These are phyloP conservation scores for Vanderwaltozyma yarrowii DNA, from an alignment of 805 yeast species.

Conservation along the genomic window DNA sequence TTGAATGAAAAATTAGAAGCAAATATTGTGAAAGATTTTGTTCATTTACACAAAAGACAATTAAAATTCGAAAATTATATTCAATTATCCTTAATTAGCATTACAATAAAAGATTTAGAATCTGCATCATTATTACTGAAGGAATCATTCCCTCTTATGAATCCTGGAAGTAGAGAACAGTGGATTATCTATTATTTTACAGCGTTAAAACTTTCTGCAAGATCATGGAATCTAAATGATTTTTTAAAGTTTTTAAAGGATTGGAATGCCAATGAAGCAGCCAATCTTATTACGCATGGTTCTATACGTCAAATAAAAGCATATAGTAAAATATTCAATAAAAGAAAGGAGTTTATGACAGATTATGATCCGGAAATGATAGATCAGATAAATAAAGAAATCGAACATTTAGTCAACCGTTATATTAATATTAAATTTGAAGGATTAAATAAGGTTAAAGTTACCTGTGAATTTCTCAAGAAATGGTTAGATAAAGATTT, in stretches of 20 bases:
- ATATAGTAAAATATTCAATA: slow-evolving; percentile 1
- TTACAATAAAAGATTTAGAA: slow-evolving; percentile 9
- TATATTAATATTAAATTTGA: slow-evolving; percentile 15
- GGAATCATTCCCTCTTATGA: slow-evolving; percentile 5
- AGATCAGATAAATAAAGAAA: slow-evolving; percentile 8
- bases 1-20: background rate
- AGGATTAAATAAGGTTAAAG: slow-evolving; percentile 16
- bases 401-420: slow-evolving; percentile 9
- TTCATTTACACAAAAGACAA: slow-evolving; percentile 5
- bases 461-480: slow-evolving; percentile 8
- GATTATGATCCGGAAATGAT: slow-evolving; percentile 1
- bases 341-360: background rate
- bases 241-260: slow-evolving; percentile 12
- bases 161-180: slow-evolving; percentile 8
- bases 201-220: slow-evolving; percentile 11
- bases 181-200: slow-evolving; percentile 19
- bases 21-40: slow-evolving; percentile 11
- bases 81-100: slow-evolving; percentile 13
- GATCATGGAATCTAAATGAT: slow-evolving; percentile 6
- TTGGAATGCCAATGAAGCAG: slow-evolving; percentile 19
- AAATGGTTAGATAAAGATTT: slow-evolving; percentile 12
- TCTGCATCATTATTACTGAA: slow-evolving; percentile 4
- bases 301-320: slow-evolving; percentile 17
- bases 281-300: slow-evolving; percentile 12
- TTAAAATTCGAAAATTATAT: slow-evolving; percentile 18